Percentiles rank a stretch among this genome's conserved stretches.
Conservation (phyloP, 2,329 filamentous ascomycete species). For the Ophiostoma ulmi region DNA sequence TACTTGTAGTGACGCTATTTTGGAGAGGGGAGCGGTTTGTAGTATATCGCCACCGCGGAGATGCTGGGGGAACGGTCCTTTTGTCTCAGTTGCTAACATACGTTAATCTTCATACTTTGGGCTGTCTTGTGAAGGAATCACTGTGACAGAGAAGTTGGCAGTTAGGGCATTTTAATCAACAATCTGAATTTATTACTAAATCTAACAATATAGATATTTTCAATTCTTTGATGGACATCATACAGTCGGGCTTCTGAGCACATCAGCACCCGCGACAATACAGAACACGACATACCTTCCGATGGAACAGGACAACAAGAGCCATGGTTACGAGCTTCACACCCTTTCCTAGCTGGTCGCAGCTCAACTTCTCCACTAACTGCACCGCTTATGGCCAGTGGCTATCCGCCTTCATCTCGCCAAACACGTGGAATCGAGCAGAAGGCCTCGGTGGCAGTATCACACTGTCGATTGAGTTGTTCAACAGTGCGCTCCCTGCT, state of each 20-base stretch:
- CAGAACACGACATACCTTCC: not conserved
- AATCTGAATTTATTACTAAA: not conserved
- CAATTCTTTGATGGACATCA: not conserved
- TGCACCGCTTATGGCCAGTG: constrained; percentile 27
- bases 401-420: constrained; percentile 22
- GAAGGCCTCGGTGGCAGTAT: not conserved
- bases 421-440: not conserved
- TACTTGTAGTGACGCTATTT: no score
- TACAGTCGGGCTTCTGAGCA: not conserved
- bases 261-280: not conserved
- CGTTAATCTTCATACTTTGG: not conserved
- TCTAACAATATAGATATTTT: not conserved
- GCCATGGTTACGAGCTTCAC: not conserved
- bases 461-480: not conserved
- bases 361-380: constrained; percentile 28
- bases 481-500: not conserved
- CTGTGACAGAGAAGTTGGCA: not conserved
- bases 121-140: not conserved
- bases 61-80: not conserved
- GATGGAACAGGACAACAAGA: not conserved
- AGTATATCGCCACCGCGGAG: not conserved
- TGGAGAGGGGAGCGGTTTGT: not conserved
- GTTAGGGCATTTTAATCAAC: not conserved
- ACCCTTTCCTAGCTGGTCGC: constrained; percentile 4
- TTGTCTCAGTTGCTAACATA: not conserved